A percentile compares a stretch with the other conserved stretches of the same genome.
These are phyloP conservation scores for Cornus suecica DNA, from an alignment of 148 eudicot genomes.

Conservation along the genomic window DNA sequence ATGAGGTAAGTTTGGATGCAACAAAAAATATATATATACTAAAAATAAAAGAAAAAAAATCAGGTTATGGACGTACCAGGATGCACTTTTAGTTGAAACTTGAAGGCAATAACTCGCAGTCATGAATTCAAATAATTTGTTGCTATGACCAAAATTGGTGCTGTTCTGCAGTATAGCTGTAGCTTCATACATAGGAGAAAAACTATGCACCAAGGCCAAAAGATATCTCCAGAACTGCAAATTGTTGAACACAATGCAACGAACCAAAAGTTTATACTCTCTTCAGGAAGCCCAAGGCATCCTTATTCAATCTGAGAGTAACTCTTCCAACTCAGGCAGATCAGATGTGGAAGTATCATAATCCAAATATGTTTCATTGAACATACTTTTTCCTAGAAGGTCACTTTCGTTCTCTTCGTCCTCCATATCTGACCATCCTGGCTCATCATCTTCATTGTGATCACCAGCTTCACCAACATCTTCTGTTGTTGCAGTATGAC, in stretches of 20 bases:
- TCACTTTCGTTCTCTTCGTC: slow-evolving; percentile 55
- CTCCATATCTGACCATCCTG: slow-evolving; percentile 63
- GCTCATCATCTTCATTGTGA: slow-evolving; percentile 55
- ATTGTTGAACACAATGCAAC: not conserved
- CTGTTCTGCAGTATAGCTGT: not conserved
- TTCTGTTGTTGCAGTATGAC: slow-evolving; percentile 21
- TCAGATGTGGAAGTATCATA: slow-evolving; percentile 51
- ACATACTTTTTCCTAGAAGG: slow-evolving; percentile 30
- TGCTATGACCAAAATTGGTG: not conserved
- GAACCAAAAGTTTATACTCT: not conserved
- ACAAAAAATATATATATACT: not conserved
- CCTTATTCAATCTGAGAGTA: slow-evolving; percentile 64
- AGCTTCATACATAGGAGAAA: not conserved
- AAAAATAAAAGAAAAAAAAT: too few relatives aligned
- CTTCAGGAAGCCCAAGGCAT: not conserved
- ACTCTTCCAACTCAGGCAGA: slow-evolving; percentile 85
- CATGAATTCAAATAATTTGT: not conserved
- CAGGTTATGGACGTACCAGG: not conserved
- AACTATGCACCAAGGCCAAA: not conserved
- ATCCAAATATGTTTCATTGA: slow-evolving; percentile 61
- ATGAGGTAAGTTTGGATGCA: not conserved
- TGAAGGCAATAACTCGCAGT: not conserved
- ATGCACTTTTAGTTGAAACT: not conserved
- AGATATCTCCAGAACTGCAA: slow-evolving; percentile 3
- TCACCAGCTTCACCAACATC: slow-evolving; percentile 49